Evolutionary conservation across 371 early-diverging fungal genomes (phyloP).

Genomic region (Mortierella sp.): DNA sequence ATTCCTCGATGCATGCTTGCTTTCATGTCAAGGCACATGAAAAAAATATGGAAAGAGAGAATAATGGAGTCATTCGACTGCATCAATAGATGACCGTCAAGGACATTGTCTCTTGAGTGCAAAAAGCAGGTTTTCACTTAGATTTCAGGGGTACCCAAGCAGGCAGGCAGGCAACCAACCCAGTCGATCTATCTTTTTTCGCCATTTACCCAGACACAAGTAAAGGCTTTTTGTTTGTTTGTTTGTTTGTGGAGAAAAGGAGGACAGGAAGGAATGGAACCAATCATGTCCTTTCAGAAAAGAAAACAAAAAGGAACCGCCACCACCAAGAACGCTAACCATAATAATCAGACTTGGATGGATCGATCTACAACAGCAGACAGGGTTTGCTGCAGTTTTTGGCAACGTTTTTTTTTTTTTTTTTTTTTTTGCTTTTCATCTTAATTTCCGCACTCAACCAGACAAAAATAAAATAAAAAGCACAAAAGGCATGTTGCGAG

Average conservation of each 20-base stretch:
- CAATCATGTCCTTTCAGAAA: background rate
- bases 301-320: too few relatives aligned
- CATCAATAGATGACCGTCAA: background rate
- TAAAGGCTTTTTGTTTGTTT: background rate
- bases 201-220: background rate
- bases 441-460: background rate
- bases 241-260: slow-evolving; percentile 3
- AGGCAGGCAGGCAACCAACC: too few relatives aligned
- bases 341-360: background rate
- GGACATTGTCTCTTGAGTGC: background rate
- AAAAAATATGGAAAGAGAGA: background rate
- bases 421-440: too few relatives aligned
- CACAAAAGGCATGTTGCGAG: background rate
- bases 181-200: background rate
- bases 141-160: background rate
- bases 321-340: background rate
- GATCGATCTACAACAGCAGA: background rate
- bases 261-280: background rate
- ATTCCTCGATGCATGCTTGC: background rate
- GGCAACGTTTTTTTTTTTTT: background rate
- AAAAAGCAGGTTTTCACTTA: background rate
- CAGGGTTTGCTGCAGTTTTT: background rate
- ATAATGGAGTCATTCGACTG: background rate
- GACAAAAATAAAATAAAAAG: background rate
- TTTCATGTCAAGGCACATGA: background rate